Evolutionary conservation across 371 early-diverging fungal species (phyloP).

Genomic region (Rhizopus arrhizus): DNA sequence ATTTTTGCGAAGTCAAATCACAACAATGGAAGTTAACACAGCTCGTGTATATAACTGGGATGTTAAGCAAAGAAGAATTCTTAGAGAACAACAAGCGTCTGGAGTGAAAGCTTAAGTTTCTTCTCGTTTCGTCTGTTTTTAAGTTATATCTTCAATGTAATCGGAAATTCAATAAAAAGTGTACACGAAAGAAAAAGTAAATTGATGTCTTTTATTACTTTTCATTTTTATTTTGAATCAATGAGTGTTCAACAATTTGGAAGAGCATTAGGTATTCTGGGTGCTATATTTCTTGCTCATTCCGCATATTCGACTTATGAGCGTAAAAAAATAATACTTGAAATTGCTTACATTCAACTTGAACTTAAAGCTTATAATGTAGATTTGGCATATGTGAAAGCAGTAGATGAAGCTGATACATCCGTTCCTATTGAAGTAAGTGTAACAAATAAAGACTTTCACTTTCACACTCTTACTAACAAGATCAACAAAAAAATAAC

Average conservation of each 20-base stretch:
- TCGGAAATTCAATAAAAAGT: slow-evolving; percentile 8
- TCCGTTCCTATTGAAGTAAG: slow-evolving; percentile 67
- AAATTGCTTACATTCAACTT: background rate
- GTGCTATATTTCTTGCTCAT: slow-evolving; percentile 60
- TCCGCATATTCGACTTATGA: slow-evolving; percentile 74
- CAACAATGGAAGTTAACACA: slow-evolving; percentile 98
- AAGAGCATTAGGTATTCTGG: slow-evolving; percentile 53
- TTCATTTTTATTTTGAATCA: background rate
- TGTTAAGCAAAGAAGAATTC: slow-evolving; percentile 80
- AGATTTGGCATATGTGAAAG: slow-evolving; percentile 73
- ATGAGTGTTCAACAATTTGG: slow-evolving; percentile 44
- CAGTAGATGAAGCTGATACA: slow-evolving; percentile 56
- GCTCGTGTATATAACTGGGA: slow-evolving; percentile 98
- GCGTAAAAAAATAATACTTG: slow-evolving; percentile 45
- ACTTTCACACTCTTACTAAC: background rate
- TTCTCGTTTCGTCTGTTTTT: background rate
- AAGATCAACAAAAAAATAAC: background rate
- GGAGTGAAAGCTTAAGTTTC: slow-evolving; percentile 18
- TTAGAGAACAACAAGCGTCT: slow-evolving; percentile 44
- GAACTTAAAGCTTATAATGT: slow-evolving; percentile 2
- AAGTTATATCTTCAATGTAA: background rate
- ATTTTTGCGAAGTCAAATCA: slow-evolving; percentile 93
- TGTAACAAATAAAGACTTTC: background rate
- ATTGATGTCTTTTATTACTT: background rate
- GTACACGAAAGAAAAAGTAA: background rate